phyloP scores from a whole-genome alignment of 768 basidiomycete genomes.

The Piloderma croceum region DNA sequence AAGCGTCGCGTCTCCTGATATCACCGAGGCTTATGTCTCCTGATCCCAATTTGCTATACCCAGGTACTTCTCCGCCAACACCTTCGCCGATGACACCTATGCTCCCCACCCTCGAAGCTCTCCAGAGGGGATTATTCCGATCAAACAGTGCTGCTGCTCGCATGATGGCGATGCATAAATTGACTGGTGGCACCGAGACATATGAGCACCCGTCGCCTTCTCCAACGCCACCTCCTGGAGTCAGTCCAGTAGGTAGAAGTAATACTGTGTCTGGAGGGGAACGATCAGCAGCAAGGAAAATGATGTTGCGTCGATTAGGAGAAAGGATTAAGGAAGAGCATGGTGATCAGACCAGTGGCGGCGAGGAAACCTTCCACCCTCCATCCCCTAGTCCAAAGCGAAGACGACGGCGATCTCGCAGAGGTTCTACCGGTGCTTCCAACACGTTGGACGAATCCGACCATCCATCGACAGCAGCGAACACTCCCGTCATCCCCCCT shows the following conservation, averaged over 20 bases:
- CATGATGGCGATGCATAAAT: constrained; percentile 75
- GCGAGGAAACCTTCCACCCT: constrained; percentile 43
- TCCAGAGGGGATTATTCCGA: constrained; percentile 75
- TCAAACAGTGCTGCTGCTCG: constrained; percentile 86
- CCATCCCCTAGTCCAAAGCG: constrained; percentile 49
- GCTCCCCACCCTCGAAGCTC: constrained; percentile 71
- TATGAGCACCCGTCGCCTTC: constrained; percentile 53
- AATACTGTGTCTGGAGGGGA: constrained; percentile 81
- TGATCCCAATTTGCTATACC: constrained; percentile 53
- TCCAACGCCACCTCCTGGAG: constrained; percentile 35
- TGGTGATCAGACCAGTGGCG: constrained; percentile 53
- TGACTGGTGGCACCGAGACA: constrained; percentile 70
- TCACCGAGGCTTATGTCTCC: constrained; percentile 35
- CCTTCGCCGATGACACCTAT: constrained; percentile 65
- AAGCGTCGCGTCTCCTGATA: constrained; percentile 37
- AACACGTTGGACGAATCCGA: constrained; percentile 43
- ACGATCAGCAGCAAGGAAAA: constrained; percentile 63
- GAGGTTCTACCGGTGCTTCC: constrained; percentile 33
- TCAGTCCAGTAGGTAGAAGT: constrained; percentile 56
- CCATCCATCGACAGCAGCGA: constrained; percentile 39
- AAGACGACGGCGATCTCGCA: constrained; percentile 47
- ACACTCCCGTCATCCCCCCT: constrained; percentile 53
- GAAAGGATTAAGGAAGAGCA: constrained; percentile 57
- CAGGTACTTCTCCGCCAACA: constrained; percentile 61
- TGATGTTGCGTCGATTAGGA: constrained; percentile 60